These are phyloP conservation scores for Wickerhamomyces queroliae DNA, from an alignment of 805 yeast genomes.

Conservation along the genomic window DNA sequence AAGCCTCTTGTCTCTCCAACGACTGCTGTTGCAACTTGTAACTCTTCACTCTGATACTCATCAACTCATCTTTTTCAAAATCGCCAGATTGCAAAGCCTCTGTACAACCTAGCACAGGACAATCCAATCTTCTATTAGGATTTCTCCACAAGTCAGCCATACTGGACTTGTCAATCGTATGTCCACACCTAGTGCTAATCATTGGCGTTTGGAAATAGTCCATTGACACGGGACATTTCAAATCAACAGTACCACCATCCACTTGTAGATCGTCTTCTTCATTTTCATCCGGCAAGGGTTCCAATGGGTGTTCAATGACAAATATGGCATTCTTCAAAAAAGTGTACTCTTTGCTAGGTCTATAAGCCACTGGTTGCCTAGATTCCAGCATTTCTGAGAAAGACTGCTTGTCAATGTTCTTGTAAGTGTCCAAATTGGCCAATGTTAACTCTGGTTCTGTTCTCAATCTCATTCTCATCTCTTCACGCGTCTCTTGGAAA, in stretches of 20 bases:
- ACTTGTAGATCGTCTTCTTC: conserved; percentile 53
- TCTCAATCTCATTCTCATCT: conserved; percentile 1
- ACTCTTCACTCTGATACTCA: conserved; percentile 48
- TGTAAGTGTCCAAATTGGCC: conserved; percentile 7
- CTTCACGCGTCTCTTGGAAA: conserved; percentile 10
- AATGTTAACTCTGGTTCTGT: conserved; percentile 9
- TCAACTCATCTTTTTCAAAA: conserved; percentile 42
- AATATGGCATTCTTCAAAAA: conserved; percentile 37
- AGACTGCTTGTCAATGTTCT: conserved; percentile 11
- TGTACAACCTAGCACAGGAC: conserved; percentile 53
- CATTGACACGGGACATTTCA: conserved; percentile 63
- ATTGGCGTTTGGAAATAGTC: conserved; percentile 48
- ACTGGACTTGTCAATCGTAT: conserved; percentile 50
- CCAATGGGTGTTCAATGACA: conserved; percentile 53
- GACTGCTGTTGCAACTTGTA: conserved; percentile 21
- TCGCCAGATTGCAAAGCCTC: conserved; percentile 29
- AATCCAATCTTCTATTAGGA: conserved; percentile 23
- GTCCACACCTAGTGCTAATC: conserved; percentile 51
- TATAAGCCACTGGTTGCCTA: no score
- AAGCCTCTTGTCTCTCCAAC: conserved; percentile 2
- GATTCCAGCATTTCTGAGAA: conserved; percentile 10
- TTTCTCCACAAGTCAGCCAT: conserved; percentile 30
- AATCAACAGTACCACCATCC: conserved; percentile 65
- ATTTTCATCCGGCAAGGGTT: conserved; percentile 46
- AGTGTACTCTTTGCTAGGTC: conserved; percentile 6